Conservation (phyloP, 129 eudicot genomes). For the Tagetes patula region DNA sequence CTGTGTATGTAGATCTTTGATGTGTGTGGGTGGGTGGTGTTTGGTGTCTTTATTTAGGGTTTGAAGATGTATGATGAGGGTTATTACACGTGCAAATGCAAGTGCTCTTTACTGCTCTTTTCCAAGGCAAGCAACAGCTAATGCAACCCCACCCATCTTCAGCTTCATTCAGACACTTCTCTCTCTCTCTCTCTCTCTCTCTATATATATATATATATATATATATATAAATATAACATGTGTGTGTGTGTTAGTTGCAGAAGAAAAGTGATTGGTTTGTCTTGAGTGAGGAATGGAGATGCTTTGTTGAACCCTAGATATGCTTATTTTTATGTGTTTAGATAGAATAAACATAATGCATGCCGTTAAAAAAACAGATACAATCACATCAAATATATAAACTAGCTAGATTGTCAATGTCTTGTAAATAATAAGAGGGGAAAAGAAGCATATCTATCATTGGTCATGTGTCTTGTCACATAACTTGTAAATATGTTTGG, state of each 20-base stretch:
- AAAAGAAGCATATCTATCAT: too few relatives aligned
- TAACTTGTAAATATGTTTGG: too few relatives aligned
- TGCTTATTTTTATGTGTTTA: conserved; percentile 21
- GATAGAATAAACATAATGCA: not conserved
- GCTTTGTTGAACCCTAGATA: conserved; percentile 39
- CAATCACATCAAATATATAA: too few relatives aligned
- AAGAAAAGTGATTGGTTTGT: conserved; percentile 35
- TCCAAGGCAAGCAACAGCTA: conserved; percentile 46
- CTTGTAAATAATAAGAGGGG: too few relatives aligned
- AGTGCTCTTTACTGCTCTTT: conserved; percentile 47
- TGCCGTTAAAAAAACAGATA: too few relatives aligned
- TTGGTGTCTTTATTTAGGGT: conserved; percentile 41
- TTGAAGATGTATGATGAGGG: conserved; percentile 22
- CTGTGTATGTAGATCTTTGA: not conserved
- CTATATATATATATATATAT: not conserved
- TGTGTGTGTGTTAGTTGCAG: conserved; percentile 18
- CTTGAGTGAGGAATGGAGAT: conserved; percentile 29
- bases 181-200: conserved; percentile 28
- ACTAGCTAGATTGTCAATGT: too few relatives aligned
- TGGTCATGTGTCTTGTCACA: too few relatives aligned
- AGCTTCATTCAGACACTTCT: conserved; percentile 26
- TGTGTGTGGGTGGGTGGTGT: conserved; percentile 12
- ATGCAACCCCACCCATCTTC: conserved; percentile 32
- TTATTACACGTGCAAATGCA: conserved; percentile 56
- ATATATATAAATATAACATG: not conserved